Conservation (phyloP, 2,329 filamentous ascomycete genomes). For the Zalaria sp. region DNA sequence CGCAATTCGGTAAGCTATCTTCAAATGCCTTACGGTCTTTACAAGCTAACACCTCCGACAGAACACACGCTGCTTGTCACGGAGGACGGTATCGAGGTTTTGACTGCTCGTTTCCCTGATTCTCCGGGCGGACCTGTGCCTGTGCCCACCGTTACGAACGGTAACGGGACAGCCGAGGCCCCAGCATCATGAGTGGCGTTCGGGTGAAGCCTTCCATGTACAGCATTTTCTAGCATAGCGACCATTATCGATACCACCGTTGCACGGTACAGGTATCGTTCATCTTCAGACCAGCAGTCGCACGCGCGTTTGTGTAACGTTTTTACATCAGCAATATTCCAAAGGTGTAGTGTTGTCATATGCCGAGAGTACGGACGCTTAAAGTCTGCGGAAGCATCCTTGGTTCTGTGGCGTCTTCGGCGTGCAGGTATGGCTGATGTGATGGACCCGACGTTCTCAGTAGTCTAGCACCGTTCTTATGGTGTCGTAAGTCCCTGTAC, state of each 20-base stretch:
- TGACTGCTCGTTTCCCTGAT: slow-evolving; percentile 58
- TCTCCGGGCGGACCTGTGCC: slow-evolving; percentile 62
- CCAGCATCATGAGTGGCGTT: background rate
- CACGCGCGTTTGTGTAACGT: too few relatives aligned
- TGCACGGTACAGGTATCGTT: too few relatives aligned
- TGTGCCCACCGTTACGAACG: slow-evolving; percentile 30
- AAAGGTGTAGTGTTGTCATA: too few relatives aligned
- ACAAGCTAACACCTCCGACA: slow-evolving; percentile 11
- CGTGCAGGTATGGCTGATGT: too few relatives aligned
- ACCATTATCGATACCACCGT: too few relatives aligned
- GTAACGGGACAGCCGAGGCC: background rate
- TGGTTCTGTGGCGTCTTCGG: too few relatives aligned
- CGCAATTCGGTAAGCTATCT: slow-evolving; percentile 67
- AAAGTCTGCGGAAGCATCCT: too few relatives aligned
- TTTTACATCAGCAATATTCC: too few relatives aligned
- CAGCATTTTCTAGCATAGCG: too few relatives aligned
- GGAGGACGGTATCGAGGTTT: slow-evolving; percentile 64
- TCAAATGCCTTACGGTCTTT: background rate
- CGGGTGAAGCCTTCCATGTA: too few relatives aligned
- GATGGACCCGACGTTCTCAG: slow-evolving; percentile 8
- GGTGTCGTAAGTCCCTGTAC: slow-evolving; percentile 31
- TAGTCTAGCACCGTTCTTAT: slow-evolving; percentile 33
- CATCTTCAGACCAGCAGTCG: too few relatives aligned
- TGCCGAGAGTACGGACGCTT: too few relatives aligned
- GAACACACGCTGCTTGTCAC: slow-evolving; percentile 78